Conservation (phyloP, 1,284 basidiomycete genomes). For the Tylopilus orsonianus region DNA sequence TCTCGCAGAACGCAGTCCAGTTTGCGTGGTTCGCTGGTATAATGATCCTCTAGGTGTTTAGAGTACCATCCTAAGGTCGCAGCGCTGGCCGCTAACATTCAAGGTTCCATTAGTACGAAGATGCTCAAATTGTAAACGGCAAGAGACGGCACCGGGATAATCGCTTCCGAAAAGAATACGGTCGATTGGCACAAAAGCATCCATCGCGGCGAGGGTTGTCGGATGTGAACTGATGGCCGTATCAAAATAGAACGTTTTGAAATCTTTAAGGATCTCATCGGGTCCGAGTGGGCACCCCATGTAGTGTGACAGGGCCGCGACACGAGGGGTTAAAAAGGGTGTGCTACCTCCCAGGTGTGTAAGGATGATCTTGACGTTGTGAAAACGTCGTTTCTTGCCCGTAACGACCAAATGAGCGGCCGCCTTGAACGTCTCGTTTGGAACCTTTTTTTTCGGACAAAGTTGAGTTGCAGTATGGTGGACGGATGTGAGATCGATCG, state of each 20-base stretch:
- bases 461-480: slow-evolving; percentile 14
- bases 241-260: slow-evolving; percentile 69
- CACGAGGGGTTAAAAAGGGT: slow-evolving; percentile 59
- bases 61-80: slow-evolving; percentile 61
- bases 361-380: slow-evolving; percentile 59
- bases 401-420: slow-evolving; percentile 72
- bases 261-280: slow-evolving; percentile 64
- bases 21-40: slow-evolving; percentile 35
- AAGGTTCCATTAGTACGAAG: slow-evolving; percentile 4
- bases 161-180: slow-evolving; percentile 69
- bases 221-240: slow-evolving; percentile 61
- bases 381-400: slow-evolving; percentile 61
- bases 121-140: neutral
- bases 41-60: slow-evolving; percentile 47
- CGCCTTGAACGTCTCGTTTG: slow-evolving; percentile 77
- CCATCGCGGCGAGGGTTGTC: slow-evolving; percentile 48
- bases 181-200: slow-evolving; percentile 46
- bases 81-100: slow-evolving; percentile 50
- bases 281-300: slow-evolving; percentile 63
- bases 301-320: slow-evolving; percentile 60
- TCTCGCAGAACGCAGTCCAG: slow-evolving; percentile 41
- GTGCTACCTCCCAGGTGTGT: slow-evolving; percentile 68
- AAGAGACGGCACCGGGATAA: slow-evolving; percentile 54
- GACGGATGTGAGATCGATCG: slow-evolving; percentile 13
- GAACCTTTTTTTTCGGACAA: slow-evolving; percentile 47